phyloP scores from a whole-genome alignment of 2,329 filamentous ascomycete species.

The Cladosporium sphaerospermum region DNA sequence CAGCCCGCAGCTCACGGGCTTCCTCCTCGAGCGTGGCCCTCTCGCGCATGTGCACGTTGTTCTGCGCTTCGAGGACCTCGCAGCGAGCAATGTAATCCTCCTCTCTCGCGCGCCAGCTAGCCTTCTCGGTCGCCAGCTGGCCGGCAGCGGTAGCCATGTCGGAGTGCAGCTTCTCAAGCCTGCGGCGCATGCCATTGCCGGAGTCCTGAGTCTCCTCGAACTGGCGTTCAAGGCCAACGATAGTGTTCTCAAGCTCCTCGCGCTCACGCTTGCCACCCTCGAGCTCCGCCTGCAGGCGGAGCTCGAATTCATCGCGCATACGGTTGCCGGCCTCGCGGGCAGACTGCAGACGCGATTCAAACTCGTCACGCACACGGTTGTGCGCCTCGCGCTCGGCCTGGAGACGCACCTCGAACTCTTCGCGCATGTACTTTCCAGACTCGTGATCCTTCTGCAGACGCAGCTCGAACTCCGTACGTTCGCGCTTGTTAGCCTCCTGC shows the following conservation, averaged over 20 bases:
- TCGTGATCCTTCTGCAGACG: neutral
- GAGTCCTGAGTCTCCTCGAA: slow-evolving; percentile 69
- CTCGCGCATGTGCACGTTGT: slow-evolving; percentile 40
- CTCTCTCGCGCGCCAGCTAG: slow-evolving; percentile 64
- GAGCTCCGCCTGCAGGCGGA: slow-evolving; percentile 33
- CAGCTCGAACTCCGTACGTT: slow-evolving; percentile 52
- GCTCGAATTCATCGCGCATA: slow-evolving; percentile 43
- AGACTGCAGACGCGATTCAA: slow-evolving; percentile 71
- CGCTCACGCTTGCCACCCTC: slow-evolving; percentile 54
- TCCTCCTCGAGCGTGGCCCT: slow-evolving; percentile 42
- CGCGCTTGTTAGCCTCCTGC: slow-evolving; percentile 48
- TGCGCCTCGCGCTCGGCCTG: slow-evolving; percentile 63
- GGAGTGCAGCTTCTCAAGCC: slow-evolving; percentile 78
- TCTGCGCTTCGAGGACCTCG: slow-evolving; percentile 49
- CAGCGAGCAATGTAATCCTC: slow-evolving; percentile 50
- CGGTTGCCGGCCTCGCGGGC: slow-evolving; percentile 54
- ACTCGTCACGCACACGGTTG: slow-evolving; percentile 60
- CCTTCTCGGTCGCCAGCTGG: slow-evolving; percentile 77
- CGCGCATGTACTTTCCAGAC: neutral
- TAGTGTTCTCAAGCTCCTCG: slow-evolving; percentile 55
- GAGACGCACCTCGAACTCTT: slow-evolving; percentile 65
- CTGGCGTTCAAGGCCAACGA: slow-evolving; percentile 74
- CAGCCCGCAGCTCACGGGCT: slow-evolving; percentile 38
- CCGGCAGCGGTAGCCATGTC: slow-evolving; percentile 76
- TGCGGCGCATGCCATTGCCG: slow-evolving; percentile 58